phyloP scores from a whole-genome alignment of 2,329 filamentous ascomycete genomes.

The Hymenotorrendiella dingleyae region DNA sequence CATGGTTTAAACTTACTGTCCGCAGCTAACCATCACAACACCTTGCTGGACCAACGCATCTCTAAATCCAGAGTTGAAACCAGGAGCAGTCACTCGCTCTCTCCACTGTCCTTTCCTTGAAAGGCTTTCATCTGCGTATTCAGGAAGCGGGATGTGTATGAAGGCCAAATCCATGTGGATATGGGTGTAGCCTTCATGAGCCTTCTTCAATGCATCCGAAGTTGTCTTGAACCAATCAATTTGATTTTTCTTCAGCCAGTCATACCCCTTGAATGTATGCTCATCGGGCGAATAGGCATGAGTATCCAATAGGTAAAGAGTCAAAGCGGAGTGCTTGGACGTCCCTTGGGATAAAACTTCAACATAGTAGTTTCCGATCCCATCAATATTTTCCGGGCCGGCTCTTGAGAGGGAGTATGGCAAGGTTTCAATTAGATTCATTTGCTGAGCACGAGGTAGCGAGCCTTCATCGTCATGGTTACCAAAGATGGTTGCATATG shows the following conservation, averaged over 20 bases:
- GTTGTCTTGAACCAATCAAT: slow-evolving; percentile 91
- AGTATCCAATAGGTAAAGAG: slow-evolving; percentile 90
- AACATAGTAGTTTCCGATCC: slow-evolving; percentile 90
- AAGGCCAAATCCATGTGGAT: slow-evolving; percentile 95
- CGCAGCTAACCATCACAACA: slow-evolving; percentile 81
- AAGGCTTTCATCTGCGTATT: slow-evolving; percentile 64
- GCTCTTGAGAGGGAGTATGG: slow-evolving; percentile 85
- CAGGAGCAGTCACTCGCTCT: slow-evolving; percentile 81
- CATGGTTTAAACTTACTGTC: slow-evolving; percentile 67
- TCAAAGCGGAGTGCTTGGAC: slow-evolving; percentile 82
- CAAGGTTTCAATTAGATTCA: slow-evolving; percentile 78
- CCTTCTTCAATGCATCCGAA: slow-evolving; percentile 65
- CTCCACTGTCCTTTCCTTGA: slow-evolving; percentile 65
- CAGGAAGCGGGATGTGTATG: slow-evolving; percentile 92
- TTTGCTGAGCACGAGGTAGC: slow-evolving; percentile 69
- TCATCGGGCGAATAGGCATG: slow-evolving; percentile 91
- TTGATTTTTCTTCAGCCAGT: slow-evolving; percentile 93
- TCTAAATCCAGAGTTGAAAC: slow-evolving; percentile 87
- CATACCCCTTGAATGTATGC: slow-evolving; percentile 82
- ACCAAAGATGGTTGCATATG: slow-evolving; percentile 90
- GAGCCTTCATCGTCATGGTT: slow-evolving; percentile 91
- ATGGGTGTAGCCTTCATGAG: slow-evolving; percentile 79
- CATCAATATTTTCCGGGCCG: slow-evolving; percentile 77
- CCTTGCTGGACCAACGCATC: slow-evolving; percentile 83
- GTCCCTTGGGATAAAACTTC: slow-evolving; percentile 78